Conservation (phyloP, 129 eudicot genomes). For the Scalesia atractyloides region DNA sequence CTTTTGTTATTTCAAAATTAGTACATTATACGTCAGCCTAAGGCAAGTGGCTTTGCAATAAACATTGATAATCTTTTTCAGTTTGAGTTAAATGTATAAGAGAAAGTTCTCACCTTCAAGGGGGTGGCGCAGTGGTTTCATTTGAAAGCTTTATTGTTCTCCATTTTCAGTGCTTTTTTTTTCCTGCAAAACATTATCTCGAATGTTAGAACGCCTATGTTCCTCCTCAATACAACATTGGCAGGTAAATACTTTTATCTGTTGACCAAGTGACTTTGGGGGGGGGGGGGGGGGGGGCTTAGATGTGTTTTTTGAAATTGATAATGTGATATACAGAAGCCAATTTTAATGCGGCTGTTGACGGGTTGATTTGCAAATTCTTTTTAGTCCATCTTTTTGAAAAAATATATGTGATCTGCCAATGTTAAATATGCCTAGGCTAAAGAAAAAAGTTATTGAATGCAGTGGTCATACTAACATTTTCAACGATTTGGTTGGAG, state of each 20-base stretch:
- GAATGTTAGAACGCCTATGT: conserved; percentile 36
- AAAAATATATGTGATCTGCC: background rate
- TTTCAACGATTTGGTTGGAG: no score
- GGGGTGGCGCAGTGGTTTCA: no score
- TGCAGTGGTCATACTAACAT: no score
- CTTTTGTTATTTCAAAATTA: no score
- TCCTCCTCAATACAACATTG: conserved; percentile 47
- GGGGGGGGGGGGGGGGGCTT: background rate
- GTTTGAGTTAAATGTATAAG: no score
- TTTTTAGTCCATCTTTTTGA: background rate
- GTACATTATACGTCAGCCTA: no score
- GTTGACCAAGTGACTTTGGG: conserved; percentile 16
- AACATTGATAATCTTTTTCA: no score
- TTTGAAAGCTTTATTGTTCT: background rate
- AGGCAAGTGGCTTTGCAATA: no score
- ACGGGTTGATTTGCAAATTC: background rate
- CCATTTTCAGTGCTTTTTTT: conserved; percentile 43
- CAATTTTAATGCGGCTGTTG: no score
- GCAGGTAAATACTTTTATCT: conserved; percentile 32
- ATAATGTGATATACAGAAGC: background rate
- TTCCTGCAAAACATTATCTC: conserved; percentile 41
- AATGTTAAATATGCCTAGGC: no score
- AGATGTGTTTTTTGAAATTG: background rate
- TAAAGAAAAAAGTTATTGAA: no score
- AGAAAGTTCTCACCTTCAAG: no score